Evolutionary conservation across 768 basidiomycete genomes (phyloP), one percentile per base, ranked within the genome.

Genomic region (Leccinum sublutescens): DNA sequence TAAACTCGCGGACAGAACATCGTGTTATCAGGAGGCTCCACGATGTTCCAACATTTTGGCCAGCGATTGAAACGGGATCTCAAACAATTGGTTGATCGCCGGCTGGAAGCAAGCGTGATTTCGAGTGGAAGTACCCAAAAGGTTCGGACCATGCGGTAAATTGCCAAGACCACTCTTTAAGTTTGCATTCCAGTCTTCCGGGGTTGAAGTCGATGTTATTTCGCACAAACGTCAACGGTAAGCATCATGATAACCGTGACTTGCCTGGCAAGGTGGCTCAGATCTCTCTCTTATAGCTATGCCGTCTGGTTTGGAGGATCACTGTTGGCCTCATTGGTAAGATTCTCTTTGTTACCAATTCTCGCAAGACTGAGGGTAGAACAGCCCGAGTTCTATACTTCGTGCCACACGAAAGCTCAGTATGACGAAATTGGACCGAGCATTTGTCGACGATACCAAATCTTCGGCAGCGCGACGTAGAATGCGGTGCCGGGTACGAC

Each of bases 11-110:
- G n/a, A 15, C 59, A 95, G 93, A 99, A 98, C 76, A 98, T 98
- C 56, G 97, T 99, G 7, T 77, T 98, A 2, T 95, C 92, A 0
- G 97, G 97, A 57, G 97, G 97, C 21, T 96, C 94, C 10, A 98
- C 97, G 52, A 98, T 98, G 96, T 98, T 98, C 82, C 93, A 96
- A 66, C 89, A 98, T 78, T 98, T 99, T 70, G 94, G 93, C n/a
- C 88, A 93, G 71, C 87, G 97, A 49, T 83, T 99, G 63, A 95
- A 98, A 79, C 86, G 95, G 47, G 96, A 99, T 69, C 76, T 99
- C 48, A 97, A 94, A 78, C 90, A 91, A 65, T 76, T 99, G 23
- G 96, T 98, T 27, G 95, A 98, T 74, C 88, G 87, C 60, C 80
- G 97, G 60, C 82, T 99, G 61, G 88, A 94, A 62, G 83, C 84